A percentile compares a stretch with the other conserved stretches of the same genome.
phyloP scores from a whole-genome alignment of 192 early-diverging fungal species.

The Backusella luteola region DNA sequence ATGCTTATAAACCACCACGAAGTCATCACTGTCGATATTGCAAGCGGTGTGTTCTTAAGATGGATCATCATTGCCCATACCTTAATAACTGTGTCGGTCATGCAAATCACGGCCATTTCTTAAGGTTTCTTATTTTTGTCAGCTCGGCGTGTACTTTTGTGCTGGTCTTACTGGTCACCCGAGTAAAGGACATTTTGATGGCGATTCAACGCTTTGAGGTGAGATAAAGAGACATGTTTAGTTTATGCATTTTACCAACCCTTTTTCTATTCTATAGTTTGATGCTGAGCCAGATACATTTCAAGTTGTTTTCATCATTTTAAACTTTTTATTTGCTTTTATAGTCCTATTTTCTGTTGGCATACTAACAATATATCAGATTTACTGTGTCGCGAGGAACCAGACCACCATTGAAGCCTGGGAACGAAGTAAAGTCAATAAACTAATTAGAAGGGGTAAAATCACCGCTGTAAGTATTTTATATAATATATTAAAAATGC shows the following conservation, averaged over 20 bases:
- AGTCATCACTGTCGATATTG: slow-evolving; percentile 80
- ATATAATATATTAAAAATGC: background rate
- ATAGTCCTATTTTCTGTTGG: slow-evolving; percentile 74
- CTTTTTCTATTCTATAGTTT: slow-evolving; percentile 19
- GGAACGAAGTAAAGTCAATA: slow-evolving; percentile 69
- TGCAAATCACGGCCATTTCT: slow-evolving; percentile 70
- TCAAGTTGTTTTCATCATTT: slow-evolving; percentile 72
- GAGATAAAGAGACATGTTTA: background rate
- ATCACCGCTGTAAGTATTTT: slow-evolving; percentile 47
- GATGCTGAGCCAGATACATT: slow-evolving; percentile 32
- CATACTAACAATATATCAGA: slow-evolving; percentile 65
- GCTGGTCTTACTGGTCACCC: slow-evolving; percentile 52
- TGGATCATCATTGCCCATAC: slow-evolving; percentile 96
- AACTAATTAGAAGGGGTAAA: slow-evolving; percentile 58
- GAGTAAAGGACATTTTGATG: slow-evolving; percentile 49
- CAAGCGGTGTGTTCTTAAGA: slow-evolving; percentile 79
- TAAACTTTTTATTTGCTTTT: slow-evolving; percentile 72
- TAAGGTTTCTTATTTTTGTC: slow-evolving; percentile 79
- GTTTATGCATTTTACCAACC: background rate
- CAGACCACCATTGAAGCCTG: slow-evolving; percentile 83
- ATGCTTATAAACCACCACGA: slow-evolving; percentile 71
- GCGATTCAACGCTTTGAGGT: slow-evolving; percentile 31
- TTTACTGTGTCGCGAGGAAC: slow-evolving; percentile 66
- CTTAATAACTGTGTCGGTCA: slow-evolving; percentile 86
- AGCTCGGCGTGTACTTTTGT: slow-evolving; percentile 54